Base-by-base conservation (phyloP, 2,329 filamentous ascomycete species). In the Orbilia ellipsospora region DNA sequence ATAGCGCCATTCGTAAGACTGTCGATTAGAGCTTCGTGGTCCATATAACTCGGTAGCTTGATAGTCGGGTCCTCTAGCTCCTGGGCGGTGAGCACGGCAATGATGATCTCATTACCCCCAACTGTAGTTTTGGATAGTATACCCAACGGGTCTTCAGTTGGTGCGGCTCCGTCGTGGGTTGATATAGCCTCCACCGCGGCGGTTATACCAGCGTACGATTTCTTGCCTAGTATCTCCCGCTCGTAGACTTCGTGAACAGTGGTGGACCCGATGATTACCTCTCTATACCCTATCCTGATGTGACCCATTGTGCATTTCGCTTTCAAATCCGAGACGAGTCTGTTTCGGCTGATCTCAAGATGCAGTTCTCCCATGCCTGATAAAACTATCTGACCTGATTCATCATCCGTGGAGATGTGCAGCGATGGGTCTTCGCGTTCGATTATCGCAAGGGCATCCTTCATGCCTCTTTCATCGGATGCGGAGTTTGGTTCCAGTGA, bases 341-440 rank as follows among this genome's bases (percentile, higher is more conserved):
- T 88, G 82, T 98, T 92, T 59, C 93, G 86, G 0, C 94, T 94
- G 57, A 99, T 95, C 80, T 99, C 95, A 0, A 99, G 86, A 82
- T 99, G 95, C 28, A 99, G 87, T 80, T 96, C 93, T 6, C 95
- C 95, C 95, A 99, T 98, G 2, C 95, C 95, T 63, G 94, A 94
- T 0, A 99, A 86, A 36, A 96, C 90, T 55, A 95, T 97, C 80
- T 97, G 93, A 1, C 95, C 95, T 0, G 92, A 94, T 81, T 97
- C 95, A 77, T 94, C 89, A 79, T 98, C 92, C 31, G 92, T 86
- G 42, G 87, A 91, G 81, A 96, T 92, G 68, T 95, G 89, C 20
- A 99, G 85, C 82, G 93, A 97, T 0, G 95, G 95, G 80, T 99
- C 95, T 83, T 99, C 95, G 78, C 95, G 87, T 0, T 96, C 88